A percentile compares a stretch with the other conserved stretches of the same genome.
Evolutionary conservation across 345 rosid genomes (phyloP).

Genomic region (Hibiscus mutabilis): DNA sequence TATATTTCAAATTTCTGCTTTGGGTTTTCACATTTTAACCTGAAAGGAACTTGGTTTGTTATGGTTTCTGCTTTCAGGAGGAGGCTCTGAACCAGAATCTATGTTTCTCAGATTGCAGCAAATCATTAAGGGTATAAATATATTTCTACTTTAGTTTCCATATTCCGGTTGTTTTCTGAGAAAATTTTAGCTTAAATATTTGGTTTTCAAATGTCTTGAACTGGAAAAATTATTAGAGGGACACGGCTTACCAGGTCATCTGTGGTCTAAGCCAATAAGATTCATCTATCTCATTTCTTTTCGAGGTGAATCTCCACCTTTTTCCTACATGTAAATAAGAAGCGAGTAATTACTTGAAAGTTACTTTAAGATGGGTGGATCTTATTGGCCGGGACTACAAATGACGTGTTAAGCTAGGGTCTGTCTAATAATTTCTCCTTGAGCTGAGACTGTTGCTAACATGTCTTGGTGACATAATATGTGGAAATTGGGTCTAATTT

Average conservation of each 20-base stretch:
- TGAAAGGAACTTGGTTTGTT: neutral
- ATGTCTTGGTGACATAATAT: neutral
- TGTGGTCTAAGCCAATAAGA: too few species aligned
- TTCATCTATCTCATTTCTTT: too few species aligned
- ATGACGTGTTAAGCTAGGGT: too few species aligned
- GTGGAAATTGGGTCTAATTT: neutral
- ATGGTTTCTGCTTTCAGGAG: conserved; percentile 34
- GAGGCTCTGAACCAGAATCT: conserved; percentile 50
- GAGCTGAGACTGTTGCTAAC: neutral
- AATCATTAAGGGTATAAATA: conserved; percentile 33
- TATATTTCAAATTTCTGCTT: conserved; percentile 12
- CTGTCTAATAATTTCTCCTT: too few species aligned
- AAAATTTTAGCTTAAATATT: neutral
- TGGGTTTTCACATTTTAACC: neutral
- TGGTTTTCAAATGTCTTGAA: neutral
- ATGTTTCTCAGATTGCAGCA: conserved; percentile 27
- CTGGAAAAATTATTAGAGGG: too few species aligned
- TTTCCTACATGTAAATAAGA: too few species aligned
- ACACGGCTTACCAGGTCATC: too few species aligned
- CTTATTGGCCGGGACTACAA: too few species aligned
- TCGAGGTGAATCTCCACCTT: too few species aligned
- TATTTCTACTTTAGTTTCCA: neutral
- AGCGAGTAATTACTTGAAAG: too few species aligned
- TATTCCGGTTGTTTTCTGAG: neutral
- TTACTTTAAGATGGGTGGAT: too few species aligned